phyloP scores from a whole-genome alignment of 202 grass and related monocot genomes.

The Carex arenaria region DNA sequence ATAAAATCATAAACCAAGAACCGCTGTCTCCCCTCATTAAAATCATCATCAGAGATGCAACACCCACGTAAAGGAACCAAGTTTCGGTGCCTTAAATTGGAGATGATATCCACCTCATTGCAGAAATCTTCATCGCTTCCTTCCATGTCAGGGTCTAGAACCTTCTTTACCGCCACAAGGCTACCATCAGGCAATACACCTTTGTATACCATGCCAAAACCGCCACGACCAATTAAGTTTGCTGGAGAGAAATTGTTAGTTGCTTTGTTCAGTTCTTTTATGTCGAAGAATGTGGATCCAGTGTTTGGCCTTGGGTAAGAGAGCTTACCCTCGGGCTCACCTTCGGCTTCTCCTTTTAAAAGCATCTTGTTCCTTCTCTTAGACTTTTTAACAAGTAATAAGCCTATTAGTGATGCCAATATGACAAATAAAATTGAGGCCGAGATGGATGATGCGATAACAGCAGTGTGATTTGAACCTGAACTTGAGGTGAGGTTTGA shows the following conservation, averaged over 20 bases:
- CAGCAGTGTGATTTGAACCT: slow-evolving; percentile 24
- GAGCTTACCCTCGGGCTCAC: slow-evolving; percentile 20
- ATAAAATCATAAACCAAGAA: slow-evolving; percentile 91
- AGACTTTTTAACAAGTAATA: slow-evolving; percentile 36
- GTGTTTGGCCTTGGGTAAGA: slow-evolving; percentile 64
- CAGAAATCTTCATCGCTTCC: slow-evolving; percentile 77
- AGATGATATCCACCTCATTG: slow-evolving; percentile 97
- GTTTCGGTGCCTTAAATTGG: slow-evolving; percentile 81
- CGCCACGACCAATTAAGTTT: slow-evolving; percentile 77
- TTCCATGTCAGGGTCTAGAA: slow-evolving; percentile 77
- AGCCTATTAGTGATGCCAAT: slow-evolving; percentile 15
- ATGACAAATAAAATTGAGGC: slow-evolving; percentile 33
- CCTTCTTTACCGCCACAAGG: slow-evolving; percentile 73
- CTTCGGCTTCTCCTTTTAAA: slow-evolving; percentile 17
- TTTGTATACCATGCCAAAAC: slow-evolving; percentile 76
- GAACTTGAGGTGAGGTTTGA: background rate
- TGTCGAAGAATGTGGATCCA: slow-evolving; percentile 62
- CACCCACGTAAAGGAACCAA: slow-evolving; percentile 78
- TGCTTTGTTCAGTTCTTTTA: slow-evolving; percentile 61
- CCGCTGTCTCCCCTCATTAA: slow-evolving; percentile 63
- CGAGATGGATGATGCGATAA: slow-evolving; percentile 29
- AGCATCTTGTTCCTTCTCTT: slow-evolving; percentile 10
- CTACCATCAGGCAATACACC: slow-evolving; percentile 57
- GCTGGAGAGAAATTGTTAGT: slow-evolving; percentile 54
- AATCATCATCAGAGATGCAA: slow-evolving; percentile 56